Percentiles rank a stretch among this genome's conserved stretches.
Evolutionary conservation across 2,329 filamentous ascomycete species (phyloP).

Genomic region (Neofusicoccum umdonicola): DNA sequence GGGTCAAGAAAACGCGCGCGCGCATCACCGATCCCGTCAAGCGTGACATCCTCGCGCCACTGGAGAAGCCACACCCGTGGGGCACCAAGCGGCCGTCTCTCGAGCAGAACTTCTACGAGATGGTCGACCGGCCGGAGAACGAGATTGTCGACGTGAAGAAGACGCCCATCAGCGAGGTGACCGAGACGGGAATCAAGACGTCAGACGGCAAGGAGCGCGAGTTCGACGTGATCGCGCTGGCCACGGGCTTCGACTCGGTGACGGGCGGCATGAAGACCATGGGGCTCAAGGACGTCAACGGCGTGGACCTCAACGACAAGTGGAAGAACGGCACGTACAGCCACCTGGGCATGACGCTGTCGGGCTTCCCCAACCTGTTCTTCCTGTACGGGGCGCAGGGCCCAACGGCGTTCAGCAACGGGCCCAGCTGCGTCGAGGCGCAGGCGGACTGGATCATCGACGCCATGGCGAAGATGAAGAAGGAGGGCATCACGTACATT

Average conservation of each 20-base stretch:
- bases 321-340: constrained; percentile 44
- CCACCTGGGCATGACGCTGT: constrained; percentile 43
- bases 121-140: constrained; percentile 44
- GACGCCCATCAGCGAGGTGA: constrained; percentile 40
- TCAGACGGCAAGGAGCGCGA: constrained; percentile 41
- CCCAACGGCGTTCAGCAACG: constrained; percentile 44
- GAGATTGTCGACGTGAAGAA: constrained; percentile 44
- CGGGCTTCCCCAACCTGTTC: constrained; percentile 41
- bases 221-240: constrained; percentile 45
- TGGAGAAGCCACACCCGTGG: constrained; percentile 45
- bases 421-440: constrained; percentile 40
- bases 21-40: constrained; percentile 45
- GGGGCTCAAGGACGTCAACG: constrained; percentile 37
- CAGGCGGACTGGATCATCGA: constrained; percentile 42
- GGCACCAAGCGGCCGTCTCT: constrained; percentile 48
- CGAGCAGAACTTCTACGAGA: constrained; percentile 49
- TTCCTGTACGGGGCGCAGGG: constrained; percentile 45
- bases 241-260: constrained; percentile 48
- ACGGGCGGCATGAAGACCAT: constrained; percentile 44
- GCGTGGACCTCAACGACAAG: constrained; percentile 36
- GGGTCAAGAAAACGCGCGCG: constrained; percentile 44
- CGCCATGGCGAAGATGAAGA: constrained; percentile 32
- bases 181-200: constrained; percentile 40
- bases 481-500: constrained; percentile 30
- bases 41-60: constrained; percentile 47